Evolutionary conservation across 1,284 basidiomycete species (phyloP).

Genomic region (Irpex sp.): DNA sequence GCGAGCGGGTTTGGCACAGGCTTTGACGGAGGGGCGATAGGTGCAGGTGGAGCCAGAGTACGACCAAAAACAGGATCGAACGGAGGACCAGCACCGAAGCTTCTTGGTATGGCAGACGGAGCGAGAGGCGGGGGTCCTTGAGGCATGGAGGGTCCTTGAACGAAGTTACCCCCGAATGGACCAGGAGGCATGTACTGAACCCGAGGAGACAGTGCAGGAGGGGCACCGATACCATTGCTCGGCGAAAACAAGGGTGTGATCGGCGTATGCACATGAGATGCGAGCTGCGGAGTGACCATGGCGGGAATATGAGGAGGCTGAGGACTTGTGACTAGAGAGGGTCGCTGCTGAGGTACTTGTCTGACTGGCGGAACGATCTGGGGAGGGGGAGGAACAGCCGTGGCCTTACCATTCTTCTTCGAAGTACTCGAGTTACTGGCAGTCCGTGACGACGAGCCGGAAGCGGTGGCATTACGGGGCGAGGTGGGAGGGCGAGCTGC

Average conservation of each 20-base stretch:
- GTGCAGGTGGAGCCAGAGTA: slow-evolving; percentile 38
- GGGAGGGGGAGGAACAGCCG: slow-evolving; percentile 23
- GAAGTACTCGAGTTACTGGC: slow-evolving; percentile 39
- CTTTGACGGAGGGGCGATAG: slow-evolving; percentile 48
- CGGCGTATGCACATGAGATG: slow-evolving; percentile 29
- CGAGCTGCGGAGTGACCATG: slow-evolving; percentile 36
- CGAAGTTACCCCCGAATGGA: slow-evolving; percentile 43
- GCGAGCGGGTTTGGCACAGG: slow-evolving; percentile 30
- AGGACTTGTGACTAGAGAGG: slow-evolving; percentile 26
- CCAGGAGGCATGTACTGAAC: slow-evolving; percentile 42
- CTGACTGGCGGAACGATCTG: slow-evolving; percentile 27
- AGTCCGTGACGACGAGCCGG: slow-evolving; percentile 44
- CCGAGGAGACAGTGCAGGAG: slow-evolving; percentile 47
- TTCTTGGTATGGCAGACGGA: slow-evolving; percentile 50
- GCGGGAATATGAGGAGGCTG: slow-evolving; percentile 28
- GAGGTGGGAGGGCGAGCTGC: slow-evolving; percentile 43
- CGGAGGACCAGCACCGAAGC: slow-evolving; percentile 41
- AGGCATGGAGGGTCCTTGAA: slow-evolving; percentile 37
- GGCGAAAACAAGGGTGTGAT: slow-evolving; percentile 46
- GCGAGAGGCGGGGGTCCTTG: slow-evolving; percentile 42
- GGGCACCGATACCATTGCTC: slow-evolving; percentile 38
- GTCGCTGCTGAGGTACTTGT: slow-evolving; percentile 31
- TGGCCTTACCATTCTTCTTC: slow-evolving; percentile 51
- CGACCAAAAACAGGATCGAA: slow-evolving; percentile 48
- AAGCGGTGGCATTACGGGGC: slow-evolving; percentile 45